Base-by-base conservation (phyloP, 2,329 filamentous ascomycete genomes). In the Pseudocercospora macadamiae region DNA sequence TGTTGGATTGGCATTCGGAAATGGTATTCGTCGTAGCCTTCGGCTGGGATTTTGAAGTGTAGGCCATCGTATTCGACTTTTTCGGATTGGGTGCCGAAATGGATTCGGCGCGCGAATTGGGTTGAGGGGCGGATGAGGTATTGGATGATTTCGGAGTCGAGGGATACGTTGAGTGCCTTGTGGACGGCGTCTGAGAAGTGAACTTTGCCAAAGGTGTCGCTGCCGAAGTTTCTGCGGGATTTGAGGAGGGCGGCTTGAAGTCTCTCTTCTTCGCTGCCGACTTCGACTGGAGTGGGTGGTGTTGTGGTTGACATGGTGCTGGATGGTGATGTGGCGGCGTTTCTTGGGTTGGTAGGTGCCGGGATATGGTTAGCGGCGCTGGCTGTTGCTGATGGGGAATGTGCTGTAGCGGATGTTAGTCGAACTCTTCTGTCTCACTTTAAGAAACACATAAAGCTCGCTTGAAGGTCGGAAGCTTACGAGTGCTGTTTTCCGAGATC, bases 31-130 rank as follows among this genome's bases (percentile, higher is more conserved):
- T 51, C 48, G 48, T 51, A 51, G 48, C 48, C 48, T n/a, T 26
- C 23, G 12, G 21, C 19, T 14, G 48, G 28, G 9, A 21, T 32
- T 12, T 32, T 34, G 48, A 51, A 51, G 9, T 37, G 48, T 10
- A 51, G 48, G 4, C 28, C 48, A 37, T 51, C 48, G 12, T 51
- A 51, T 21, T 51, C 48, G 16, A 37, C 26, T 47, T 19, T 21
- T 19, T 23, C 23, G 21, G 42, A 23, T 14, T n/a, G n/a, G n/a
- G n/a, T n/a, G n/a, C n/a, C n/a, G n/a, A n/a, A n/a, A n/a, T n/a
- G n/a, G n/a, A n/a, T n/a, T n/a, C n/a, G n/a, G n/a, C n/a, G n/a
- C n/a, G n/a, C n/a, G n/a, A 28, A 3, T 21, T 47, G 42, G 12
- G 23, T 5, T 8, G 42, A 2, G 4, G 42, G 42, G 12, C 48